Base-by-base conservation (phyloP, 2,329 filamentous ascomycete genomes). In the Exophiala aquamarina region DNA sequence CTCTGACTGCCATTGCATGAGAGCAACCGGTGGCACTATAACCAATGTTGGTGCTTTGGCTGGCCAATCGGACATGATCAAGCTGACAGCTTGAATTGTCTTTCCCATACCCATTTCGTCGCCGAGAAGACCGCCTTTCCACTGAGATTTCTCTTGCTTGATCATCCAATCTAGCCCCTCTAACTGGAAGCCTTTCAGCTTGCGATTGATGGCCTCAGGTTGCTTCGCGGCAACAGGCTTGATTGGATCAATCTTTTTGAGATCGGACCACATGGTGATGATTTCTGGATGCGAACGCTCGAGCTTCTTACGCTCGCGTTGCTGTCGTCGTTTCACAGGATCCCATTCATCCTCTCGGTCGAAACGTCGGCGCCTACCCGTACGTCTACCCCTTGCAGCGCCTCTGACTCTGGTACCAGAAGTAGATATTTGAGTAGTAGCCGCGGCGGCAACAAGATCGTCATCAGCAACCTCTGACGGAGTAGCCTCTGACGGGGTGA, bases 101-200 rank as follows among this genome's bases (percentile, higher is more conserved):
- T 98, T 98, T 40, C 93, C 93, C 71, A 98, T 87, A 5, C 93
- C 93, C 93, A 98, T 98, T 69, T 98, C 93, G 59, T 98, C 93
- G 49, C 93, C 93, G 2, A 98, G 78, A 2, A 98, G 75, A 11
- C 93, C 93, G 14, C 93, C 93, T 62, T 84, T 88, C 79, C 91
- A 97, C 31, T 86, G 71, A 0, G 82, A 86, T 68, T 87, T 75
- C 65, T 98, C 93, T 77, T 97, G 95, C 45, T 79, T 84, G 51
- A 79, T 82, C 89, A 98, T 94, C 93, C 93, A 98, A 41, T 89
- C 84, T 31, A 98, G 75, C 3, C 93, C 93, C 68, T 96, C 87
- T 4, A 95, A 82, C 63, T 98, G 93, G 65, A 97, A 98, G 1
- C 86, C 84, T 67, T 98, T 96, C 54, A 98, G 76, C 45, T 84